Evolutionary conservation across 176 grass and related monocot species (phyloP).

Genomic region (Lolium perenne): DNA sequence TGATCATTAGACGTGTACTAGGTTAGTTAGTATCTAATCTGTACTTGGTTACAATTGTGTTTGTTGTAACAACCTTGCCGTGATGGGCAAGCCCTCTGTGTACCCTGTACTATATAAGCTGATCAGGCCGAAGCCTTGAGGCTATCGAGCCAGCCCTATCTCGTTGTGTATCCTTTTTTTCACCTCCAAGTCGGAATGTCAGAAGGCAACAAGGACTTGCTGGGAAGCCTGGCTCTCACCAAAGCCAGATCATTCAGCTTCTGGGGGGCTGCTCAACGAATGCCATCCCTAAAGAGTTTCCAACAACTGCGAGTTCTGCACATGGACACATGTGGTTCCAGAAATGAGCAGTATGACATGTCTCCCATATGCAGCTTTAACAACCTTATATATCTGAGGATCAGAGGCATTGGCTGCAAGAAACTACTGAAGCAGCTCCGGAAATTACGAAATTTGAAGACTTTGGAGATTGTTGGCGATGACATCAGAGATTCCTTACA

Average conservation of each 20-base stretch:
- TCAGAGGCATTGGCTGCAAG: not conserved
- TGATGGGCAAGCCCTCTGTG: too few species aligned
- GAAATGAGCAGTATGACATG: not conserved
- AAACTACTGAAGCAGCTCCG: not conserved
- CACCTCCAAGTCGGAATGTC: not conserved
- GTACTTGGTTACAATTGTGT: too few species aligned
- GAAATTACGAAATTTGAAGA: slow-evolving; percentile 6
- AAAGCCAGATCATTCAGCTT: slow-evolving; percentile 33
- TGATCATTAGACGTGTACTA: too few species aligned
- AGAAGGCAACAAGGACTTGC: not conserved
- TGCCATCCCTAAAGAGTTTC: not conserved
- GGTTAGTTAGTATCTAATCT: too few species aligned
- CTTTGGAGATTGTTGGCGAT: slow-evolving; percentile 11
- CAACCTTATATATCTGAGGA: slow-evolving; percentile 23
- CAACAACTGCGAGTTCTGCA: not conserved
- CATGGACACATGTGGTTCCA: not conserved
- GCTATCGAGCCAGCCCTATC: too few species aligned
- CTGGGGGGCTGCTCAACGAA: not conserved
- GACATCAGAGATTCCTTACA: not conserved
- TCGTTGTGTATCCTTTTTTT: too few species aligned
- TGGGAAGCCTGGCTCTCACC: not conserved
- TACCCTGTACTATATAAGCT: too few species aligned
- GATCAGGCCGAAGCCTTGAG: too few species aligned
- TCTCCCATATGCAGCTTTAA: not conserved
- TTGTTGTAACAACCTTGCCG: too few species aligned